Conservation (phyloP, 805 yeast genomes). For the Saccharomycopsis vini region DNA sequence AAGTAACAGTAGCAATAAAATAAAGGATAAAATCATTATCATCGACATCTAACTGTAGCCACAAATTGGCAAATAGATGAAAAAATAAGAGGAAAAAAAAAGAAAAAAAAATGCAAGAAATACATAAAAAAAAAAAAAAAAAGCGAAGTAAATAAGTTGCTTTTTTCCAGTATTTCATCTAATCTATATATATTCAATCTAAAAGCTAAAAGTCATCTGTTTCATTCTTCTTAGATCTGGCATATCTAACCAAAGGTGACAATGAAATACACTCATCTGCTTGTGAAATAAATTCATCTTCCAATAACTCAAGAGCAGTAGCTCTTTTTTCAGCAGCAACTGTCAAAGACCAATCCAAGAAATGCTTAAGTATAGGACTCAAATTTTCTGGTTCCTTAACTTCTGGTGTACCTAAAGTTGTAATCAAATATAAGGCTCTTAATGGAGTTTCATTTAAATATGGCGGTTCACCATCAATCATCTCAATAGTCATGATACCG, state of each 20-base stretch:
- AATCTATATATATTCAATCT: neutral
- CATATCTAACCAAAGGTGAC: slow-evolving; percentile 67
- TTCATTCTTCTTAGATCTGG: slow-evolving; percentile 50
- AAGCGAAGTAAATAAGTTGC: neutral
- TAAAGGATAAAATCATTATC: neutral
- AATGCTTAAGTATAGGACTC: slow-evolving; percentile 54
- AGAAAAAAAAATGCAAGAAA: neutral
- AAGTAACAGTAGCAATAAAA: neutral
- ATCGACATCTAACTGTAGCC: too few species aligned
- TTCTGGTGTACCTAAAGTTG: slow-evolving; percentile 93
- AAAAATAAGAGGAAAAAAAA: neutral
- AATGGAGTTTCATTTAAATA: slow-evolving; percentile 92
- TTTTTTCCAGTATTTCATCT: too few species aligned
- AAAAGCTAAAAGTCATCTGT: slow-evolving; percentile 5
- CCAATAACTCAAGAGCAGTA: slow-evolving; percentile 62
- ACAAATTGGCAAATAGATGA: slow-evolving; percentile 2
- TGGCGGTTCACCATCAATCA: slow-evolving; percentile 99
- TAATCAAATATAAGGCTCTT: slow-evolving; percentile 86
- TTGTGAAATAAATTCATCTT: slow-evolving; percentile 53
- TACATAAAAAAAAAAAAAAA: neutral
- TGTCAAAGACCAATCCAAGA: slow-evolving; percentile 68
- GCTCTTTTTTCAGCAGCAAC: slow-evolving; percentile 80
- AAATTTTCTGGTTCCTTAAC: slow-evolving; percentile 78
- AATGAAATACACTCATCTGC: slow-evolving; percentile 55
- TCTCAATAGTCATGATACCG: slow-evolving; percentile 96